Evolutionary conservation across 2,329 filamentous ascomycete genomes (phyloP), one percentile per base, ranked within the genome.

Genomic region (Trichoderma brevicompactum): DNA sequence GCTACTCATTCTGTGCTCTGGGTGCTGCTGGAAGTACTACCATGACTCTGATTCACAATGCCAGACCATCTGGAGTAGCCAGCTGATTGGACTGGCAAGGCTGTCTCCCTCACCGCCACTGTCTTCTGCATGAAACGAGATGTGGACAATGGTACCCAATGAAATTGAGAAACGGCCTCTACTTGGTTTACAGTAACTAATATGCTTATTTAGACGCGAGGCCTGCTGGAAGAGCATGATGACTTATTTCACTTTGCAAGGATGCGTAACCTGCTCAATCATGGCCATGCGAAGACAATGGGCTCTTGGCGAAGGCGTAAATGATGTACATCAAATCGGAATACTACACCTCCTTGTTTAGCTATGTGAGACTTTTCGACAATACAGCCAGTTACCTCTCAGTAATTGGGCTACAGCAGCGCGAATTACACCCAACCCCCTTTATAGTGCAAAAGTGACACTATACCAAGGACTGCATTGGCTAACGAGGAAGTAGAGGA

Each of bases 141-240:
- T 19, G 12, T 36, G 28, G 23, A 15, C 43, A n/a, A 8, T 7
- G 17, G 40, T 44, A 52, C 13, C 13, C 2, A 23, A 28, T 28
- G 5, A 12, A 23, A 8, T 46, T 15, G 5, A 36, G 23, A 13
- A 15, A n/a, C 10, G 3, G 7, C 32, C 10, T 44, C 12, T 65
- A 65, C 62, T 52, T 36, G 8, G 7, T 23, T 4, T 46, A 10
- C 44, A 53, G 54, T 34, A 34, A 23, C 62, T 50, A 65, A 59
- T 15, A 23, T 65, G 10, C 15, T 19, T 32, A 8, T 40, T 15
- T 28, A 58, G 53, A 65, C 53, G 6, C 28, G 2, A 2, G 34
- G 1, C 6, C 4, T 5, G 6, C 5, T 13, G 23, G 15, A 32
- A 15, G 38, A 61, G 44, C 56, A n/a, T 48, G 8, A 36, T 36